A percentile compares a stretch with the other conserved stretches of the same genome.
These are phyloP conservation scores for Pyrenula aspistea DNA, from an alignment of 495 filamentous ascomycete genomes.

Conservation along the genomic window DNA sequence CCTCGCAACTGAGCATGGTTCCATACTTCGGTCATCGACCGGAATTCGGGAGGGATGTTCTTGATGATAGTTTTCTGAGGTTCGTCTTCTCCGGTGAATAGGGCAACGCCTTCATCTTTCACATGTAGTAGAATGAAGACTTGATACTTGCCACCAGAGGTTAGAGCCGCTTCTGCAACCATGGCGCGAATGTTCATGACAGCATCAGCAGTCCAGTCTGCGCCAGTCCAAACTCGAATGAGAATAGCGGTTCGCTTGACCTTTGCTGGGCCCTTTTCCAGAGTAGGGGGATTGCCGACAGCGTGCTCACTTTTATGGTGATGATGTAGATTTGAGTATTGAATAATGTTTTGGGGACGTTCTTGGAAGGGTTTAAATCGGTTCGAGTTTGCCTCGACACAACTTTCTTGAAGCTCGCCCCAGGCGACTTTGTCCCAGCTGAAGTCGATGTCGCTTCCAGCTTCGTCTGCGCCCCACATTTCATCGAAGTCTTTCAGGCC, in stretches of 20 bases:
- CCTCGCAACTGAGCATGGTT: not conserved
- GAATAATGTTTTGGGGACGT: not conserved
- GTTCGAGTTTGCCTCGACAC: constrained; percentile 46
- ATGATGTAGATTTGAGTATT: constrained; percentile 3
- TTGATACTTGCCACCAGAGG: constrained; percentile 65
- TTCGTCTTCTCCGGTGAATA: constrained; percentile 39
- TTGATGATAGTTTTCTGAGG: constrained; percentile 40
- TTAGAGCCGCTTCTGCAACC: constrained; percentile 58
- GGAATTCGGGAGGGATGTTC: constrained; percentile 52
- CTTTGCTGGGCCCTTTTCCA: not conserved
- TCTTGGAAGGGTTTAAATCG: constrained; percentile 30
- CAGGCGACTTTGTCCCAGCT: constrained; percentile 57
- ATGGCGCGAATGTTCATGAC: constrained; percentile 59
- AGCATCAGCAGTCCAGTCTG: constrained; percentile 59
- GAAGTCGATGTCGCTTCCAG: constrained; percentile 20
- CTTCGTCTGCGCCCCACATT: constrained; percentile 8
- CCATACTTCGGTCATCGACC: constrained; percentile 36
- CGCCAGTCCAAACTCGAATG: constrained; percentile 55
- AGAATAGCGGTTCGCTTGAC: constrained; percentile 51
- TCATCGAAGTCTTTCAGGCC: constrained; percentile 16
- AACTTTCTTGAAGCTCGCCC: constrained; percentile 55
- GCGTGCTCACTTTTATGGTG: constrained; percentile 4
- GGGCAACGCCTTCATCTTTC: constrained; percentile 42
- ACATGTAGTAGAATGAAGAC: constrained; percentile 67
- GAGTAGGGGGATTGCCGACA: constrained; percentile 1